A percentile compares a stretch with the other conserved stretches of the same genome.
phyloP scores from a whole-genome alignment of 768 basidiomycete species.

The Rhodocollybia butyracea region DNA sequence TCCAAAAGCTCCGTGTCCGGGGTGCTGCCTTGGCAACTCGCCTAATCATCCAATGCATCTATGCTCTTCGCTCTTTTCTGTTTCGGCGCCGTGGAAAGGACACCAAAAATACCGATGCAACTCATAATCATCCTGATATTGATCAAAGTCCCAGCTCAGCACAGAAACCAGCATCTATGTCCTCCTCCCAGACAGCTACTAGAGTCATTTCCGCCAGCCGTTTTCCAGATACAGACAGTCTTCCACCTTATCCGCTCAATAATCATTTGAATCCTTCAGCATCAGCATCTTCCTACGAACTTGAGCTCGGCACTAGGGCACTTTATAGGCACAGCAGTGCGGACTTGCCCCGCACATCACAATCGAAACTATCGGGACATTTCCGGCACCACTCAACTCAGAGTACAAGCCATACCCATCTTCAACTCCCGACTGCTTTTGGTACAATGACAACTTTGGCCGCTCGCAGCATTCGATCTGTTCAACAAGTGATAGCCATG shows the following conservation, averaged over 20 bases:
- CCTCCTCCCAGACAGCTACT: too few relatives aligned
- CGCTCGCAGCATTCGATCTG: too few relatives aligned
- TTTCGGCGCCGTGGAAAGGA: neutral
- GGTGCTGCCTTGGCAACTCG: too few relatives aligned
- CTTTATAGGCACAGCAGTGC: too few relatives aligned
- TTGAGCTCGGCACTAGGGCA: neutral
- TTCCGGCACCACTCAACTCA: too few relatives aligned
- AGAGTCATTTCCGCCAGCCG: neutral
- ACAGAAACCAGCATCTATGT: neutral
- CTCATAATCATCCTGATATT: neutral
- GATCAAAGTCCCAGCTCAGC: too few relatives aligned
- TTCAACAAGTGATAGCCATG: neutral
- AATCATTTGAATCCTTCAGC: neutral
- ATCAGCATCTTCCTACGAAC: too few relatives aligned
- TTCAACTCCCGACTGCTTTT: neutral
- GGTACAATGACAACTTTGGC: neutral
- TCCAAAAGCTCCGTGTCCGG: neutral
- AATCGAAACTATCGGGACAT: neutral
- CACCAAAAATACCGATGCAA: neutral
- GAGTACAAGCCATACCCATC: too few relatives aligned
- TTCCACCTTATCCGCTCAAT: neutral
- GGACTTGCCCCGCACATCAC: neutral
- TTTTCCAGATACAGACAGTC: neutral
- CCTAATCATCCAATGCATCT: neutral
- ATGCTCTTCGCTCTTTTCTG: neutral